Base-by-base conservation (phyloP, 331 rosid genomes). In the Ulmus americana region DNA sequence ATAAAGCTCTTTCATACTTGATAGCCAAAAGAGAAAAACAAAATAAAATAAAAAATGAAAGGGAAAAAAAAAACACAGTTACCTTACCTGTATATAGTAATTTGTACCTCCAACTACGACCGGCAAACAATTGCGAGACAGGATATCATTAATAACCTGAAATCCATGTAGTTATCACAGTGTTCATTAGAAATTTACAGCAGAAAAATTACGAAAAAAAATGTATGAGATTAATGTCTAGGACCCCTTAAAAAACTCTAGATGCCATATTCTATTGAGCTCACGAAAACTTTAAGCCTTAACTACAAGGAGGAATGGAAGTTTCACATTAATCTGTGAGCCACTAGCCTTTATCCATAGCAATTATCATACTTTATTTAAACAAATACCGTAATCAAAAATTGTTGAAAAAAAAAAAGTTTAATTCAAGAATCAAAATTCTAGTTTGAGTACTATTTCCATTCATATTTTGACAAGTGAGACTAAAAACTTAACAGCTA, bases 41-140 rank as follows among this genome's bases (percentile, higher is more conserved):
- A 22, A 4, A 20, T 1, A 5, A 16, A 12, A 53, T 16, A 16
- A 28, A 3, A 52, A 10, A 45, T 16, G 56, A 28, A 28, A 61
- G 11, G 35, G 45, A 46, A 13, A 40, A 43, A 62, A 61, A 46
- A 16, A 45, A 43, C 58, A 61, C 51, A 68, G 69, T 16, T 49
- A 45, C 60, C 35, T 48, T 59, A 88, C 97, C 95, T 91, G 96
- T 59, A 91, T 91, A 77, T 88, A 91, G 70, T 91, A 91, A 78
- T 88, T 82, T n/a, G 97, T 91, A 14, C 97, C 97, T 62, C 97
- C 97, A 72, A 86, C 96, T 64, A 91, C 71, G 70, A 86, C 86
- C 3, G 97, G 97, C 73, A 86, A 61, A 77, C 81, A 69, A 8
- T 80, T 74, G 22, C 92, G 87, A 69, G 84, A 77, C 77, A 82